A percentile compares a stretch with the other conserved stretches of the same genome.
These are phyloP conservation scores for Vicia faba DNA, from an alignment of 306 rosid species.

Conservation along the genomic window DNA sequence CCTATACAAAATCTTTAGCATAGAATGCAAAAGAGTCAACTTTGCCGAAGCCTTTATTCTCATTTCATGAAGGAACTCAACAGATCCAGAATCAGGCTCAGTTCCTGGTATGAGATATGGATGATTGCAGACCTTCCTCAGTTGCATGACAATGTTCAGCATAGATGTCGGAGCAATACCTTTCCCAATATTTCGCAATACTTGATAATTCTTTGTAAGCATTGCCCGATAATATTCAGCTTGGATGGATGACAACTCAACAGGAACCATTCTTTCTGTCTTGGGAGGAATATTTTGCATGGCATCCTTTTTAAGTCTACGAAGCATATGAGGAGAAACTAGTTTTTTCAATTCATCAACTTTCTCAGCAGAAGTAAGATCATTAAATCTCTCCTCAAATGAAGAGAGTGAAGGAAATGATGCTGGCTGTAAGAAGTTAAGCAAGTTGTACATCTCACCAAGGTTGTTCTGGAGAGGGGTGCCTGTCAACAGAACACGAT, in stretches of 20 bases:
- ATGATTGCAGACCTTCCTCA: constrained; percentile 98
- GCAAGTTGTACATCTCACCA: constrained; percentile 99
- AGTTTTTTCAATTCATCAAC: constrained; percentile 97
- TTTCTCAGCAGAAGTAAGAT: constrained; percentile 93
- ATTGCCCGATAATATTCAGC: constrained; percentile 99
- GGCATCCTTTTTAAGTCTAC: constrained; percentile 97
- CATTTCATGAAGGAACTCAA: constrained; percentile 97
- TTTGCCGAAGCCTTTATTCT: constrained; percentile 99
- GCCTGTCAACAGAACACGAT: constrained; percentile 95
- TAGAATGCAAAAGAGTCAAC: constrained; percentile 90
- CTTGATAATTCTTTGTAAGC: constrained; percentile 97
- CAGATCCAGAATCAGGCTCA: constrained; percentile 94
- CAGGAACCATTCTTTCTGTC: constrained; percentile 99
- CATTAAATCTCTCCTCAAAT: constrained; percentile 96
- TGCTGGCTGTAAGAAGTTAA: constrained; percentile 96
- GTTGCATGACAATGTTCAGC: constrained; percentile 98
- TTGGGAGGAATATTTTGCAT: constrained; percentile 99
- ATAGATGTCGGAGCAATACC: constrained; percentile 95
- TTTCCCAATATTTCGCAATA: constrained; percentile 92
- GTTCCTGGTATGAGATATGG: constrained; percentile 99
- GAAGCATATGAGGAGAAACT: constrained; percentile 99
- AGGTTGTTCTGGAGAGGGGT: constrained; percentile 98
- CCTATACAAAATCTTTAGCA: constrained; percentile 79
- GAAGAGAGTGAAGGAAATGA: constrained; percentile 91
- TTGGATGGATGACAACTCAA: constrained; percentile 96